Conservation (phyloP, 306 rosid genomes). For the Dryas drummondii region DNA sequence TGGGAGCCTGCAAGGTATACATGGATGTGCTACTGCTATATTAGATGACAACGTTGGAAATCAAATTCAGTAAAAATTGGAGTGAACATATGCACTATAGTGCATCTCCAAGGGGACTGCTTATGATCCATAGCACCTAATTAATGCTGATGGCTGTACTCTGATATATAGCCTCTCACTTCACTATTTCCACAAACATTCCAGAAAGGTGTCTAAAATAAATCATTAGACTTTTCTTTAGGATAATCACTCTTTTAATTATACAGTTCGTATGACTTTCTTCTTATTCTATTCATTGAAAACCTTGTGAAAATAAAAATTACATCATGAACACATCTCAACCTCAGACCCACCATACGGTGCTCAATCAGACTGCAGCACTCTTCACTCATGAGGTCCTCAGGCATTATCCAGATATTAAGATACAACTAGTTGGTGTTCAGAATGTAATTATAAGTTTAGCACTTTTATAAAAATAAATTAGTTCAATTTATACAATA, state of each 20-base stretch:
- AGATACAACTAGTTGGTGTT: neutral
- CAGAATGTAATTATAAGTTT: neutral
- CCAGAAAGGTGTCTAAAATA: neutral
- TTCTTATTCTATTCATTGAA: neutral
- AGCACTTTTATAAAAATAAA: neutral
- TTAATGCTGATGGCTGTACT: neutral
- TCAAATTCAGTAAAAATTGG: constrained; percentile 16
- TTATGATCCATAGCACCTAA: neutral
- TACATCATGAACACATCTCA: constrained; percentile 6
- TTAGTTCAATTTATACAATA: neutral
- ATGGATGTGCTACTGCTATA: constrained; percentile 10
- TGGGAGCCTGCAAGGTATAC: constrained; percentile 71
- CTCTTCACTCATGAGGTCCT: constrained; percentile 11
- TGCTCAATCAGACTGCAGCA: neutral
- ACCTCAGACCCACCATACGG: neutral
- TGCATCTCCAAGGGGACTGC: constrained; percentile 3
- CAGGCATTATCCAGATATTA: neutral
- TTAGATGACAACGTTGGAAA: constrained; percentile 12
- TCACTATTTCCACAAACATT: neutral
- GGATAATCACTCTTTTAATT: neutral
- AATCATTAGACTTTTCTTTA: constrained; percentile 8
- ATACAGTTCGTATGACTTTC: neutral
- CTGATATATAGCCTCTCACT: neutral
- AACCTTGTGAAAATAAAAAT: constrained; percentile 18
- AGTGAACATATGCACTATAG: constrained; percentile 15